Evolutionary conservation across 2,329 filamentous ascomycete genomes (phyloP).

Genomic region (Neofusicoccum sp.): DNA sequence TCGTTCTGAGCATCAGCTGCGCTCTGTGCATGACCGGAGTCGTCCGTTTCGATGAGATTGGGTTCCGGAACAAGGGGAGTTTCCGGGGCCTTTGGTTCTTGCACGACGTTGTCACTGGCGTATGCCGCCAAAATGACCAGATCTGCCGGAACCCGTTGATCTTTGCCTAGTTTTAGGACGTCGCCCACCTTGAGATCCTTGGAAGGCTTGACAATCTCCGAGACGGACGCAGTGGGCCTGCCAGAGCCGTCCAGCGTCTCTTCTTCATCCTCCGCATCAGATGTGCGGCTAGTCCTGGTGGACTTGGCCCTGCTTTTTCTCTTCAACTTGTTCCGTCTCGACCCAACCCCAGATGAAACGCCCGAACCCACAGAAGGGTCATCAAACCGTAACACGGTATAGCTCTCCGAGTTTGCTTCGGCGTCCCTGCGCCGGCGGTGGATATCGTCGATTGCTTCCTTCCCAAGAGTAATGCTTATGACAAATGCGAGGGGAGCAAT

Average conservation of each 20-base stretch:
- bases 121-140: slow-evolving; percentile 88
- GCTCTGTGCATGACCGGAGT: background rate
- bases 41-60: slow-evolving; percentile 19
- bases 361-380: slow-evolving; percentile 45
- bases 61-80: slow-evolving; percentile 21
- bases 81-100: slow-evolving; percentile 6
- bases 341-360: slow-evolving; percentile 32
- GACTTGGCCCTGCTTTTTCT: slow-evolving; percentile 33
- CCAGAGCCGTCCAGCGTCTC: slow-evolving; percentile 40
- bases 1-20: slow-evolving; percentile 11
- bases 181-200: slow-evolving; percentile 91
- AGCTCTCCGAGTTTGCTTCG: slow-evolving; percentile 91
- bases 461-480: slow-evolving; percentile 85
- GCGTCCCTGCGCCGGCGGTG: slow-evolving; percentile 79
- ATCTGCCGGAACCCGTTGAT: slow-evolving; percentile 90
- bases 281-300: slow-evolving; percentile 49
- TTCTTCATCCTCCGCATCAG: slow-evolving; percentile 70
- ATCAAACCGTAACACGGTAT: slow-evolving; percentile 72
- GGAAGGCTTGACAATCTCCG: slow-evolving; percentile 76
- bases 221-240: slow-evolving; percentile 49
- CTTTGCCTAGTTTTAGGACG: slow-evolving; percentile 87
- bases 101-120: slow-evolving; percentile 33
- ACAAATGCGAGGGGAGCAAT: slow-evolving; percentile 91
- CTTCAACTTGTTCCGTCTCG: slow-evolving; percentile 27
- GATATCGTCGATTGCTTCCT: slow-evolving; percentile 94